Evolutionary conservation across 352 stramenopile species (phyloP).

Genomic region (Phytophthora idaei): DNA sequence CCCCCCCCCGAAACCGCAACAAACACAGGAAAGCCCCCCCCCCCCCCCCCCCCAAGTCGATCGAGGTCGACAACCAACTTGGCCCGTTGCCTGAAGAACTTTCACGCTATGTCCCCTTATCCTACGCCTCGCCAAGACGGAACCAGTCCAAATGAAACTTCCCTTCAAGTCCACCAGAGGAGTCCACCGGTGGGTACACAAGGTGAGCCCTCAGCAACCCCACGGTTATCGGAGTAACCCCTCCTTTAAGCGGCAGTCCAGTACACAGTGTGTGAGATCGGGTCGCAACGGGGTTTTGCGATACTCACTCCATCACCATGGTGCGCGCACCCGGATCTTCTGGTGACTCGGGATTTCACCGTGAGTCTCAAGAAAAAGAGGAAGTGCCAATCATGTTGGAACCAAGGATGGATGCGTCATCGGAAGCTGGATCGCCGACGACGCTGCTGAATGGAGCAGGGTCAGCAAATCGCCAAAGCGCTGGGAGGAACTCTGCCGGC

Average conservation of each 20-base stretch:
- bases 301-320: background rate
- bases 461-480: background rate
- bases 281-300: background rate
- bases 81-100: background rate
- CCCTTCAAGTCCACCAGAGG: background rate
- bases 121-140: background rate
- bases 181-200: background rate
- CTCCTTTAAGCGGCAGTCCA: background rate
- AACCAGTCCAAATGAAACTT: background rate
- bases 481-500: background rate
- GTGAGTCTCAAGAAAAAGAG: background rate
- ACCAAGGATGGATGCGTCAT: background rate
- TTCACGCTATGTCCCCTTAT: background rate
- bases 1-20: too few species aligned
- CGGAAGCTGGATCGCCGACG: background rate
- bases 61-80: background rate
- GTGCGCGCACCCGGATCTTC: background rate
- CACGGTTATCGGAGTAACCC: background rate
- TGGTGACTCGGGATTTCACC: background rate
- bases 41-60: background rate
- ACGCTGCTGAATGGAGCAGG: background rate
- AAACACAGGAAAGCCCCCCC: too few species aligned
- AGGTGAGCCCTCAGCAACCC: background rate
- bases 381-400: background rate
- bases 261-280: background rate